Evolutionary conservation across 441 rosid genomes (phyloP), one percentile per base, ranked within the genome.

Genomic region (Viola pubescens): DNA sequence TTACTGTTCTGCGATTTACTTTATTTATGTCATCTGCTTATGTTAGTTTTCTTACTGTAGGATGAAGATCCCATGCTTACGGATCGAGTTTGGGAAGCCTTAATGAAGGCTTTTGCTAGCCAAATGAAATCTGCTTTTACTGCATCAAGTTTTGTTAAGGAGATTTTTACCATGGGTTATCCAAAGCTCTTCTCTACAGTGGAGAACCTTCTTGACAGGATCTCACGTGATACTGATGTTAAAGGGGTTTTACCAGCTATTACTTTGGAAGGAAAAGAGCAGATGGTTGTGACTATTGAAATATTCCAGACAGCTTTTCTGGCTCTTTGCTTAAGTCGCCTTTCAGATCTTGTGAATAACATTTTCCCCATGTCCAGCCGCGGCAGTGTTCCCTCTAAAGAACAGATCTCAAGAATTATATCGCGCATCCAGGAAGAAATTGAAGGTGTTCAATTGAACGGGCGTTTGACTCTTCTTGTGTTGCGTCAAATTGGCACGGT

Each of bases 111-210:
- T 13, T 88, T 91, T 81, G 81, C 94, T 10, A 82, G 62, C 68
- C 99, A 91, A 70, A 85, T 90, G 94, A 94, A 91, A 72, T 86
- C 96, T 66, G 91, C 94, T 61, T 94, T 80, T 76, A 87, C 97
- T 44, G 97, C 97, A 37, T 94, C 99, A 68, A 91, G 95, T 76
- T 94, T 88, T 75, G 98, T 94, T 10, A 94, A 91, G 78, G 98
- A 94, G 68, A 82, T 87, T 68, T 87, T 94, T 69, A 88, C 98
- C 4, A 72, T 62, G 60, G 99, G 97, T 56, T 94, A 94, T 59
- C 99, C 99, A 9, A 94, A 94, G 69, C 96, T 94, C 64, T 81
- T 85, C 51, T 74, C 89, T 58, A 78, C 83, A 87, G 59, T 88
- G n/a, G 94, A 94, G 69, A 94, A 84, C 70, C 78, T 94, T 56